A percentile compares a stretch with the other conserved stretches of the same genome.
Conservation (phyloP, 345 rosid species). For the Aquilaria yunnanensis region DNA sequence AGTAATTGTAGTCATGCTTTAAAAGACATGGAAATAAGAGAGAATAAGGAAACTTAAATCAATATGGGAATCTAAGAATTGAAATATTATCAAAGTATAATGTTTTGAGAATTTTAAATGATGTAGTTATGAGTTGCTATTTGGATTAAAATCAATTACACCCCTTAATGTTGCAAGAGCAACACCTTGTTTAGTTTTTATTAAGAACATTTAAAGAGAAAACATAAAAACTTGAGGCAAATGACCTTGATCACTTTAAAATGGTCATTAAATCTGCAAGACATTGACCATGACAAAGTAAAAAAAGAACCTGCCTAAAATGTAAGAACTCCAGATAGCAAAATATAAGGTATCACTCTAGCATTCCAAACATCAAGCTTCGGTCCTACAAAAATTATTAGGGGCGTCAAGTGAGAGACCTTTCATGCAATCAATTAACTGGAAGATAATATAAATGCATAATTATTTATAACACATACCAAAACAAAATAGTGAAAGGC, state of each 20-base stretch:
- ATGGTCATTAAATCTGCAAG: too few relatives aligned
- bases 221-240: not conserved
- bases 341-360: constrained; percentile 83
- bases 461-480: too few relatives aligned
- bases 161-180: constrained; percentile 94
- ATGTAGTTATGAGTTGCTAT: not conserved
- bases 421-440: too few relatives aligned
- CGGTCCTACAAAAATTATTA: constrained; percentile 33
- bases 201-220: constrained; percentile 14
- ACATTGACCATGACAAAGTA: not conserved
- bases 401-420: too few relatives aligned
- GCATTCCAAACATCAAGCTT: constrained; percentile 96
- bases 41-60: constrained; percentile 13
- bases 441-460: too few relatives aligned
- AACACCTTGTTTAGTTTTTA: constrained; percentile 96
- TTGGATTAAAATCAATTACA: not conserved
- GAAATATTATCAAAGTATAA: too few relatives aligned
- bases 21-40: constrained; percentile 1
- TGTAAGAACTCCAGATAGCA: constrained; percentile 90
- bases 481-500: too few relatives aligned
- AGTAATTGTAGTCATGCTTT: constrained; percentile 89
- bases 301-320: constrained; percentile 78
- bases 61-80: constrained; percentile 9
- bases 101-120: too few relatives aligned
- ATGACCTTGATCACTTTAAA: too few relatives aligned